Percentiles rank a stretch among this genome's conserved stretches.
Evolutionary conservation across 495 filamentous ascomycete genomes (phyloP).

Genomic region (Aspergillus baeticus): DNA sequence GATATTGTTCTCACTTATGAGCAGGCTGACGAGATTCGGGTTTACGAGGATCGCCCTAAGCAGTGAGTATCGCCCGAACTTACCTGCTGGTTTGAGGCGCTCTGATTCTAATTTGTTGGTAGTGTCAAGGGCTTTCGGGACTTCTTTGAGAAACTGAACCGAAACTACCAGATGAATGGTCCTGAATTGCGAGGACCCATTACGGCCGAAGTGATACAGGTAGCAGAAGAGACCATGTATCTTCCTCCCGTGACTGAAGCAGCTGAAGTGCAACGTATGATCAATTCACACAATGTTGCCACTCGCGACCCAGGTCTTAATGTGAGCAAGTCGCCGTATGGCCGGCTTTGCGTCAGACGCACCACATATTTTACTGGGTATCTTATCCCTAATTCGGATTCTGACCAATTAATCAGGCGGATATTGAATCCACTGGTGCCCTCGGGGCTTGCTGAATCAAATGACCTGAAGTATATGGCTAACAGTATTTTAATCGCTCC

Average conservation of each 20-base stretch:
- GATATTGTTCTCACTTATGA: slow-evolving; percentile 82
- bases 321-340: slow-evolving; percentile 29
- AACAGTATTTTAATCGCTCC: slow-evolving; percentile 90
- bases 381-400: slow-evolving; percentile 68
- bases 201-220: slow-evolving; percentile 79
- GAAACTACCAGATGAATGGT: slow-evolving; percentile 32
- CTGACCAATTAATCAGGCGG: slow-evolving; percentile 65
- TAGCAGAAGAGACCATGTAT: slow-evolving; percentile 68
- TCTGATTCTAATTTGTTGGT: slow-evolving; percentile 16
- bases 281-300: slow-evolving; percentile 79
- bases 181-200: slow-evolving; percentile 57
- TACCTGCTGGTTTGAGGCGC: not conserved
- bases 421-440: slow-evolving; percentile 55
- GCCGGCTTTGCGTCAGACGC: slow-evolving; percentile 70
- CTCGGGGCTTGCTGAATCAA: slow-evolving; percentile 43
- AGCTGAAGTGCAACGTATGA: slow-evolving; percentile 81
- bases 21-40: slow-evolving; percentile 73
- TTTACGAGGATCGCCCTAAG: slow-evolving; percentile 65
- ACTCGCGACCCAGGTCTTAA: slow-evolving; percentile 36
- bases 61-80: slow-evolving; percentile 47
- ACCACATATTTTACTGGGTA: slow-evolving; percentile 95
- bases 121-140: slow-evolving; percentile 77
- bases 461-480: slow-evolving; percentile 78
- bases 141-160: slow-evolving; percentile 75
- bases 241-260: slow-evolving; percentile 85